Evolutionary conservation across 306 rosid genomes (phyloP).

Genomic region (Myrica gale): DNA sequence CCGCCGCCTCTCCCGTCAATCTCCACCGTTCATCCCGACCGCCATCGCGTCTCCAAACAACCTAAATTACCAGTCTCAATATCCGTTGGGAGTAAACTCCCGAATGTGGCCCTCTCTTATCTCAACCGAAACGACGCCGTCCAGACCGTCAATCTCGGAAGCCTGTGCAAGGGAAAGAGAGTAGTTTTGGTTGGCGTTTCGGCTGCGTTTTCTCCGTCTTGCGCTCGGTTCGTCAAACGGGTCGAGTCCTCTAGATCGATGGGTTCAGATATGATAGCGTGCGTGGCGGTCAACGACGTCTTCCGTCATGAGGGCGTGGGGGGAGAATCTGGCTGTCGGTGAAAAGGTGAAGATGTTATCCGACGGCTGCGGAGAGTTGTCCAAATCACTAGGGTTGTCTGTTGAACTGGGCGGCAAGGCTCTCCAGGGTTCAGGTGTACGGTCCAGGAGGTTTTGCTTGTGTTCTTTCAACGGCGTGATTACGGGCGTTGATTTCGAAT

Average conservation of each 20-base stretch:
- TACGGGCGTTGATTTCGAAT: constrained; percentile 17
- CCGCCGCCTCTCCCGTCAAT: constrained; percentile 19
- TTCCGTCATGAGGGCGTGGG: constrained; percentile 32
- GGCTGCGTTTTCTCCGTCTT: constrained; percentile 22
- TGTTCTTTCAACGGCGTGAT: constrained; percentile 25
- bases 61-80: not conserved
- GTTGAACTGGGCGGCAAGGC: not conserved
- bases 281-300: constrained; percentile 24
- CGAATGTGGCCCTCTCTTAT: constrained; percentile 9
- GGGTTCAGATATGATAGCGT: constrained; percentile 22
- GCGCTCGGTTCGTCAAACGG: constrained; percentile 14
- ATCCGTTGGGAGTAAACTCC: constrained; percentile 21
- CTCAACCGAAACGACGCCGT: constrained; percentile 22
- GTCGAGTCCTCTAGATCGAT: constrained; percentile 9
- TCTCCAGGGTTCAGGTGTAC: not conserved
- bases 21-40: constrained; percentile 3
- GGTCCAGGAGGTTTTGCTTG: constrained; percentile 25
- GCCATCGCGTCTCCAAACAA: not conserved
- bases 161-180: constrained; percentile 28
- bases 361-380: constrained; percentile 27
- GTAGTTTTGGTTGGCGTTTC: constrained; percentile 15
- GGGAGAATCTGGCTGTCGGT: constrained; percentile 20
- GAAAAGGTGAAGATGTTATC: constrained; percentile 17
- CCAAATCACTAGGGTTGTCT: constrained; percentile 9
- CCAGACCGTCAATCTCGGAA: constrained; percentile 7